Evolutionary conservation across 169 alveolate genomes (phyloP), one percentile per base, ranked within the genome.

Genomic region (Cryptosporidium ubiquitum): DNA sequence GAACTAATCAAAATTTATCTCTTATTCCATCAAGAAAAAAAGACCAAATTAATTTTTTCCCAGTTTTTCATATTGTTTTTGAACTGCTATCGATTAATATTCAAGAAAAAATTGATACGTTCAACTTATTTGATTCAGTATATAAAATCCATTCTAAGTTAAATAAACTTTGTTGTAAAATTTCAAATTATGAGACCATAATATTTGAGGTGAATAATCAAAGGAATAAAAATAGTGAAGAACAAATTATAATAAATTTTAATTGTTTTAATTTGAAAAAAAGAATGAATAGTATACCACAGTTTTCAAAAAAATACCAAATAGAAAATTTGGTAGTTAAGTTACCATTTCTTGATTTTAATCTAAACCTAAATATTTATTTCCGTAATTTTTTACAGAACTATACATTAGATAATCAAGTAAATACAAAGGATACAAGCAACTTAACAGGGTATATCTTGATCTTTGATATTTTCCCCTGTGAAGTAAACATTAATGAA

Each of bases 301-400:
- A 20, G 29, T 35, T n/a, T 64, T 64, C 71, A 31, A 33, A 64
- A 1, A 26, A 64, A 35, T 64, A 64, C 31, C 84, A 70, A 39
- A 51, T 70, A 26, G 6, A 47, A n/a, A 44, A 49, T 23, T 23
- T 70, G 47, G 20, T 42, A 23, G 3, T 29, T 12, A 49, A 70
- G 5, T 18, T 70, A 40, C 68, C 84, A 44, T 68, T 29, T 23
- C 5, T 68, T 3, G 37, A 68, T 39, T 31, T 68, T 68, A 20
- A 68, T 68, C 18, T 68, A 39, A 68, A 68, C 9, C 18, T 68
- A 3, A 68, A 39, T 68, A 18, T 40, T 29, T 68, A 68, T 31
- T 37, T 68, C 10, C 39, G 57, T 68, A 68, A 40, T 23, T 68
- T 68, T 40, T 40, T 35, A 5, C 33, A 31, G 12, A 37, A 39